phyloP scores from a whole-genome alignment of 495 filamentous ascomycete species.

The Cladorrhinum samala region DNA sequence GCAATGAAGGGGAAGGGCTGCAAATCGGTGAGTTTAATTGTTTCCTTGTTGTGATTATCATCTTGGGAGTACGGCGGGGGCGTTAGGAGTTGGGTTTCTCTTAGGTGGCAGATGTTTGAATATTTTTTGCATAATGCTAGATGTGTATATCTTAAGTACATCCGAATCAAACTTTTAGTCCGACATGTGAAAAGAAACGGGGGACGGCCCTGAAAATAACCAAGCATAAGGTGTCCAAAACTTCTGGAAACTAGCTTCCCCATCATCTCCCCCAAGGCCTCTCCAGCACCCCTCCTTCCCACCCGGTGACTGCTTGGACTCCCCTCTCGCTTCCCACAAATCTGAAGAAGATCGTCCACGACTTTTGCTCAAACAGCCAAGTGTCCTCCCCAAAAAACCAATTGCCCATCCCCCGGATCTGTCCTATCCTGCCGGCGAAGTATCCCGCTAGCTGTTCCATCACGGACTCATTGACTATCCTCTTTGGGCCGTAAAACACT shows the following conservation, averaged over 20 bases:
- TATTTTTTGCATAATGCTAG: no score
- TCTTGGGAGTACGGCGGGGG: background rate
- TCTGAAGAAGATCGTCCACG: background rate
- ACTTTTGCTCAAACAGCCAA: background rate
- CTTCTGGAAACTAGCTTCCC: background rate
- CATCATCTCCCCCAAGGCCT: background rate
- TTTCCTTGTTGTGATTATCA: no score
- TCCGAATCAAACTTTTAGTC: no score
- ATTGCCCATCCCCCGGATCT: background rate
- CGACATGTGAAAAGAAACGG: no score
- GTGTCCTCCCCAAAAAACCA: background rate
- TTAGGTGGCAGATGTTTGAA: no score
- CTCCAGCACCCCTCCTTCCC: background rate
- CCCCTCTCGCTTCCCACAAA: background rate
- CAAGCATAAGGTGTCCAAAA: no score
- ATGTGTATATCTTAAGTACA: no score
- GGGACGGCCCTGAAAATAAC: no score
- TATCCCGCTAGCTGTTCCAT: background rate
- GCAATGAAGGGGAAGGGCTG: no score
- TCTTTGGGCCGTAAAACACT: background rate
- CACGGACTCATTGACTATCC: background rate
- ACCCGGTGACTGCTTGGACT: background rate
- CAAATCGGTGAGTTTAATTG: no score
- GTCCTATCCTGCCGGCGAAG: background rate
- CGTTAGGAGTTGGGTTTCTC: background rate